These are phyloP conservation scores for Rhynchosporium graminicola DNA, from an alignment of 2,329 filamentous ascomycete genomes.

Conservation along the genomic window DNA sequence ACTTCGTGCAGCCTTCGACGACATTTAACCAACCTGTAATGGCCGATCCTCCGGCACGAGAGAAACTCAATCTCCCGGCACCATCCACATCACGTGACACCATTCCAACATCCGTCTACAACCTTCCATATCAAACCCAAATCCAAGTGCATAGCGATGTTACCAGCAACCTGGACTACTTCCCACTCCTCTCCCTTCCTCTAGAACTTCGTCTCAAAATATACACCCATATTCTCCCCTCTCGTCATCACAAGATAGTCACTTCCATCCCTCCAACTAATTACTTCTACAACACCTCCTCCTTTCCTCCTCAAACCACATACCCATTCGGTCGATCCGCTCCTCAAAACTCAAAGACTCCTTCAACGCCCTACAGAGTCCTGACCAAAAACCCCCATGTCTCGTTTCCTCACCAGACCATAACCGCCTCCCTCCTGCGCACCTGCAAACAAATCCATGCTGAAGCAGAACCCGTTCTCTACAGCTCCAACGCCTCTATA, in stretches of 20 bases:
- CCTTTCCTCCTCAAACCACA: conserved; percentile 19
- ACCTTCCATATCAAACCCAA: neutral
- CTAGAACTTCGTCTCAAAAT: conserved; percentile 34
- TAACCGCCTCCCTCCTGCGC: conserved; percentile 28
- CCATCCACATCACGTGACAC: neutral
- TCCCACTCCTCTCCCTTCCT: conserved; percentile 35
- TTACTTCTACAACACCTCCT: conserved; percentile 31
- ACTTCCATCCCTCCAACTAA: conserved; percentile 36
- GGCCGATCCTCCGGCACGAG: conserved; percentile 13
- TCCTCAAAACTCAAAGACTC: conserved; percentile 17
- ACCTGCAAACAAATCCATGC: conserved; percentile 26
- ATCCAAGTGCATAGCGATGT: neutral
- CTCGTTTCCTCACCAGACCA: conserved; percentile 20
- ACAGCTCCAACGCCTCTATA: conserved; percentile 24
- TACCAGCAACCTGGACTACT: neutral
- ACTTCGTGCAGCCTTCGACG: neutral
- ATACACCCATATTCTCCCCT: conserved; percentile 34
- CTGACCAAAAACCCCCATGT: conserved; percentile 30
- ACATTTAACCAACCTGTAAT: conserved; percentile 7
- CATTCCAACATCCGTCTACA: neutral
- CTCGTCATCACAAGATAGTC: conserved; percentile 34
- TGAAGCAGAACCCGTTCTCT: conserved; percentile 34
- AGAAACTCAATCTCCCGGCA: neutral
- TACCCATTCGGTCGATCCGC: conserved; percentile 29
- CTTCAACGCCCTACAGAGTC: conserved; percentile 34